These are phyloP conservation scores for Mycosphaerella sp. DNA, from an alignment of 2,329 filamentous ascomycete species.

Conservation along the genomic window DNA sequence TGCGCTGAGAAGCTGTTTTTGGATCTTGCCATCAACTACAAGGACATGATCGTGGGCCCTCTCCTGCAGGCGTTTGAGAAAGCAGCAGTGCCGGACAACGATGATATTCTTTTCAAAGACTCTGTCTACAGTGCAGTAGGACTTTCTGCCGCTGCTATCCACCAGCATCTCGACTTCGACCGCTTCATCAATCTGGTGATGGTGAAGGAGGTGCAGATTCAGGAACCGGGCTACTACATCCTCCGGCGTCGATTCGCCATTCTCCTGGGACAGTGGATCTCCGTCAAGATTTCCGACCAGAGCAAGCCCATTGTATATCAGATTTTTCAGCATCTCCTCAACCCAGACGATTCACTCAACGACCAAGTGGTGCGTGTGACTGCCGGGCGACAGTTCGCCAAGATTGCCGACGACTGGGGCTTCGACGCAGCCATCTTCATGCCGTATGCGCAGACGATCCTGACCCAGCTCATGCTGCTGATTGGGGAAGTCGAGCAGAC, in stretches of 20 bases:
- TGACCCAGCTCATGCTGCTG: constrained; percentile 68
- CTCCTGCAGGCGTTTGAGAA: constrained; percentile 76
- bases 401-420: constrained; percentile 75
- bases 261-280: constrained; percentile 81
- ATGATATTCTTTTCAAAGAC: constrained; percentile 78
- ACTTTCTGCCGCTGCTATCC: constrained; percentile 69
- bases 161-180: constrained; percentile 75
- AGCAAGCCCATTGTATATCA: constrained; percentile 73
- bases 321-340: constrained; percentile 80
- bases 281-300: constrained; percentile 63
- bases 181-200: constrained; percentile 68
- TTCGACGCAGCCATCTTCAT: constrained; percentile 69
- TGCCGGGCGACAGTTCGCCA: constrained; percentile 75
- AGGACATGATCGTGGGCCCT: constrained; percentile 69
- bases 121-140: constrained; percentile 92
- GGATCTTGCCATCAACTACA: constrained; percentile 84
- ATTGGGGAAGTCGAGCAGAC: constrained; percentile 72
- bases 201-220: constrained; percentile 68
- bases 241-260: constrained; percentile 83
- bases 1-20: constrained; percentile 93
- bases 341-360: constrained; percentile 69
- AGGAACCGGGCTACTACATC: constrained; percentile 64
- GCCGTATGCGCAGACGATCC: constrained; percentile 66
- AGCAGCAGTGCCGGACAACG: constrained; percentile 59
- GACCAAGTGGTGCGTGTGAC: constrained; percentile 90